Base-by-base conservation (phyloP, 352 stramenopile genomes). In the Globisporangium paroecandrum region DNA sequence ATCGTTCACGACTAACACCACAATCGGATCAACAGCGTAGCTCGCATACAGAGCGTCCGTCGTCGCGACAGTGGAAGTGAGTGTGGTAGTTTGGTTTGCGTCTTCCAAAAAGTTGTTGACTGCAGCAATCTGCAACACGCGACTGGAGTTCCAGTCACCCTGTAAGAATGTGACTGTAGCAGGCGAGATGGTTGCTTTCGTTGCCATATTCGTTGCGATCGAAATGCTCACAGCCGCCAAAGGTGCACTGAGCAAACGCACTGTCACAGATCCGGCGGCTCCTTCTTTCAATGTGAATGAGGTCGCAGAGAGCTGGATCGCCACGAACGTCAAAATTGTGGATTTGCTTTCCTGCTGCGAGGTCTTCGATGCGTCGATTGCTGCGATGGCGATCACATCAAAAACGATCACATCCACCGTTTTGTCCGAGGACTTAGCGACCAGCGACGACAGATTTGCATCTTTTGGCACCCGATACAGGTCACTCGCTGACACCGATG, bases 81-180 rank as follows among this genome's bases (percentile, higher is more conserved):
- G 68, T 0, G 32, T 64, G 22, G 74, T 71, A 2, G 65, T 54
- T 1, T 58, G 68, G 49, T 86, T 75, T 0, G 58, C 62, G 54
- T 89, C 79, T 60, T 91, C 77, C 2, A 91, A 2, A 46, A 79
- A 87, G 46, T 91, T 82, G 58, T 87, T 87, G 0, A 78, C 36
- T 15, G 79, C 77, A 32, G 55, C 38, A 18, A 89, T 69, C 47
- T 81, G 73, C n/a, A 89, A 18, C 0, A 20, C 75, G 8, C 75
- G 72, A 46, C 64, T 58, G 2, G 66, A 49, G 41, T 55, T 78
- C 78, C 81, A 91, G 29, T 82, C 68, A 0, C 55, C 70, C 1
- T 34, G 36, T 1, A 64, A 68, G 32, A 91, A 87, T 1, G 65
- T 71, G 34, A 77, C 38, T 9, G 66, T 69, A 3, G 64, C 15